Percentiles rank a stretch among this genome's conserved stretches.
Evolutionary conservation across 2,329 filamentous ascomycete species (phyloP).

Genomic region (Westerdykella ornata): DNA sequence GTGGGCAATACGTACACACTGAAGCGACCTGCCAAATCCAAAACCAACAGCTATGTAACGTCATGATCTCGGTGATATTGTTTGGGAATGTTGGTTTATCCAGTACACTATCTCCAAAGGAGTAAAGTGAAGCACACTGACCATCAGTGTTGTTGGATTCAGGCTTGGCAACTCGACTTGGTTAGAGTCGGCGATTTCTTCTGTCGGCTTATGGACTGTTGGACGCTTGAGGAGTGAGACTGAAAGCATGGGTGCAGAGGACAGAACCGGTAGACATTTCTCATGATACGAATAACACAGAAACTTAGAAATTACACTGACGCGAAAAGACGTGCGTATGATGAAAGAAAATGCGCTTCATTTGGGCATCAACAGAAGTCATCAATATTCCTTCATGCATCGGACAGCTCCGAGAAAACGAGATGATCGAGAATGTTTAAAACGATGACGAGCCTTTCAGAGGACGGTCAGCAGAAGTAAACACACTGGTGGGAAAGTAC

Average conservation of each 20-base stretch:
- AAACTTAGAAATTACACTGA: no score
- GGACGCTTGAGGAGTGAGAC: constrained; percentile 17
- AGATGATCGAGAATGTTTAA: constrained; percentile 5
- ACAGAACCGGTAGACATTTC: constrained; percentile 49
- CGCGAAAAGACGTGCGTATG: no score
- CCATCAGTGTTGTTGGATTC: background rate
- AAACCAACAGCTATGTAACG: no score
- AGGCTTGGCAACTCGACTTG: background rate
- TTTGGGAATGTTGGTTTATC: no score
- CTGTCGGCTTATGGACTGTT: background rate
- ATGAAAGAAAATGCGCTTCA: no score
- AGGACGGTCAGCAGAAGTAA: constrained; percentile 41
- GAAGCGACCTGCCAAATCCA: no score
- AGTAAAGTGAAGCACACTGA: background rate
- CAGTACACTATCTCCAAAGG: background rate
- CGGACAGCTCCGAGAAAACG: constrained; percentile 9
- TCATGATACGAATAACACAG: constrained; percentile 20
- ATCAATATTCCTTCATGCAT: constrained; percentile 35
- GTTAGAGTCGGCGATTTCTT: background rate
- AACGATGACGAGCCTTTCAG: constrained; percentile 60
- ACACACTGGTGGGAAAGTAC: constrained; percentile 34
- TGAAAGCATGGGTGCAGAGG: constrained; percentile 54
- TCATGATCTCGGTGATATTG: no score
- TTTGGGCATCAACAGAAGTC: background rate
- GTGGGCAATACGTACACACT: no score